phyloP scores from a whole-genome alignment of 768 basidiomycete genomes.

The Xanthoconium stramineum region DNA sequence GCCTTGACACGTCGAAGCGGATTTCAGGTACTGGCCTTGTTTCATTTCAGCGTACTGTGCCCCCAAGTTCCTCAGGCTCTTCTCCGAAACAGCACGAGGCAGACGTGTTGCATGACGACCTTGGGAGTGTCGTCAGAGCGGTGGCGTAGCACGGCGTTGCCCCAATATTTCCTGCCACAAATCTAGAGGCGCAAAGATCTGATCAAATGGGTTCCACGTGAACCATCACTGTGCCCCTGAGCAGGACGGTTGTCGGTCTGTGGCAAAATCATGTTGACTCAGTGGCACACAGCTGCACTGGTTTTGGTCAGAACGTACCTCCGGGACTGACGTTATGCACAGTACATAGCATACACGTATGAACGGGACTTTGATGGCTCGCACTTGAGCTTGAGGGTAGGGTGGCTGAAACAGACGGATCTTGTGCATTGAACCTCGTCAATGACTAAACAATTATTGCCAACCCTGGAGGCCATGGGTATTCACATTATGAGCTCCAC shows the following conservation, averaged over 20 bases:
- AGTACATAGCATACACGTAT: neutral
- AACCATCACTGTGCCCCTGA: neutral
- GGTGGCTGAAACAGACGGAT: neutral
- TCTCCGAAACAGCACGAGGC: slow-evolving; percentile 12
- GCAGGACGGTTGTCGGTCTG: slow-evolving; percentile 2
- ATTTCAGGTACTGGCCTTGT: neutral
- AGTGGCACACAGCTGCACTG: neutral
- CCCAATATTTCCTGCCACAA: slow-evolving; percentile 9
- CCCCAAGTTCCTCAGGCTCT: neutral
- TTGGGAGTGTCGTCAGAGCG: neutral
- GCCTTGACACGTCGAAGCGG: neutral
- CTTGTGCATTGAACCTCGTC: too few species aligned
- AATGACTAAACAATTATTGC: too few species aligned
- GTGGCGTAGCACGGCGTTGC: slow-evolving; percentile 3
- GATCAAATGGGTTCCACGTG: slow-evolving; percentile 1
- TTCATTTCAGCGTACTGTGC: slow-evolving; percentile 4
- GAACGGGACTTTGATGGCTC: neutral
- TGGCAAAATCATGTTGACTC: slow-evolving; percentile 20
- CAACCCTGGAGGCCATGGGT: too few species aligned
- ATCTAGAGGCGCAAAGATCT: slow-evolving; percentile 13
- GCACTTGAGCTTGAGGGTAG: neutral
- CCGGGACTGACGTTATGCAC: neutral
- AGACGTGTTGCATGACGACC: neutral
- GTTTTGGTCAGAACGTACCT: neutral
- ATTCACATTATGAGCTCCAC: too few species aligned